Percentiles rank a stretch among this genome's conserved stretches.
Conservation (phyloP, 345 rosid genomes). For the Pistacia integerrima region DNA sequence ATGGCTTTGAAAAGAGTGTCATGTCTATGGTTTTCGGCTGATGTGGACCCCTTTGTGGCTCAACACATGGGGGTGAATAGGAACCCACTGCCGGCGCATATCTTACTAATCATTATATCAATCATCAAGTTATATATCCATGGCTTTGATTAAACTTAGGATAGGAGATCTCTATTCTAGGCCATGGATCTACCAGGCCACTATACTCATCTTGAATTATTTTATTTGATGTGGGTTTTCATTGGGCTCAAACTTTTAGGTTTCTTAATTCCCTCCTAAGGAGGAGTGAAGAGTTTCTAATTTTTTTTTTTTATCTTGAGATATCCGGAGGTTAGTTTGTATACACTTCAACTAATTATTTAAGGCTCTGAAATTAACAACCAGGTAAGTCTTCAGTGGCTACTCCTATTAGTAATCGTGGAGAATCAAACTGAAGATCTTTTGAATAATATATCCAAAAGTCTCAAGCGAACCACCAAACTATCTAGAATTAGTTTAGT, state of each 20-base stretch:
- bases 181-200: neutral
- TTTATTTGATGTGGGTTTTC: neutral
- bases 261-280: neutral
- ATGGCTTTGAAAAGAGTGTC: neutral
- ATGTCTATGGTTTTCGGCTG: neutral
- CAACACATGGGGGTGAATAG: slow-evolving; percentile 11
- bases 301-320: too few relatives aligned
- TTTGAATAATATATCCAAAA: too few relatives aligned
- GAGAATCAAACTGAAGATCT: too few relatives aligned
- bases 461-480: too few relatives aligned
- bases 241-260: slow-evolving; percentile 6
- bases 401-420: too few relatives aligned
- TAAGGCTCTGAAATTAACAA: too few relatives aligned
- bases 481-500: too few relatives aligned
- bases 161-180: neutral
- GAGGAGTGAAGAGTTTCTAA: too few relatives aligned
- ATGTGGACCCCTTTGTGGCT: slow-evolving; percentile 21
- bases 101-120: slow-evolving; percentile 25
- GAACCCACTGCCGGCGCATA: slow-evolving; percentile 19
- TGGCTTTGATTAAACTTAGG: slow-evolving; percentile 1
- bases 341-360: too few relatives aligned
- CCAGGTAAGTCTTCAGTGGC: too few relatives aligned
- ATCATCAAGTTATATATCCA: slow-evolving; percentile 5
- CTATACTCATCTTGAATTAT: neutral
- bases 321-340: too few relatives aligned